phyloP scores from a whole-genome alignment of 1,284 basidiomycete genomes.

The Austroboletus sp. region DNA sequence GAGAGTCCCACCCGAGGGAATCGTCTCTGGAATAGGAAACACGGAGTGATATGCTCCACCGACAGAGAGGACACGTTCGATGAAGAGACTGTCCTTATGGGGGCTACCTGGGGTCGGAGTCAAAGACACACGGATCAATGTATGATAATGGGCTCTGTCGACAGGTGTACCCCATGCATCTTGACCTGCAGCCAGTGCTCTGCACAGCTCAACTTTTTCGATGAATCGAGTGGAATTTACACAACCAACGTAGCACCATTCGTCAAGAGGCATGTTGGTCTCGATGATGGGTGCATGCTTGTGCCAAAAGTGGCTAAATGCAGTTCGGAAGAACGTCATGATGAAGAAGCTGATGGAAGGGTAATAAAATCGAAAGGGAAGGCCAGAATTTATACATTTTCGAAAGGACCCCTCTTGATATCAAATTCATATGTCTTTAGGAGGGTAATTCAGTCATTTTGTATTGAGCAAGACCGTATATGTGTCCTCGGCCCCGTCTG shows the following conservation, averaged over 20 bases:
- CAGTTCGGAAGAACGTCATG: not conserved
- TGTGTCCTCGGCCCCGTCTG: no score
- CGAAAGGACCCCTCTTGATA: no score
- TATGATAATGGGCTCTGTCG: constrained; percentile 2
- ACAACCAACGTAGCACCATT: not conserved
- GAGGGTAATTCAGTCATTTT: no score
- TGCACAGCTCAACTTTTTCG: constrained; percentile 15
- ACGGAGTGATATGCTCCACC: constrained; percentile 9
- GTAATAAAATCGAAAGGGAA: no score
- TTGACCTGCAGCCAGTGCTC: not conserved
- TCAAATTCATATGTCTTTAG: no score
- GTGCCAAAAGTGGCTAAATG: not conserved
- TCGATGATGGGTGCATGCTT: constrained; percentile 3
- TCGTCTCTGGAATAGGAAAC: constrained; percentile 5
- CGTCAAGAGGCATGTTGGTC: constrained; percentile 3
- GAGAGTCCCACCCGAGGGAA: not conserved
- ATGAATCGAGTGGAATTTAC: constrained; percentile 3
- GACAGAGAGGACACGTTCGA: constrained; percentile 14
- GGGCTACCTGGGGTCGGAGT: not conserved
- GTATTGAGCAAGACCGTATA: no score
- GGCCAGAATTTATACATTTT: no score
- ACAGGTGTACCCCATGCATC: constrained; percentile 1
- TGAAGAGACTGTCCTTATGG: constrained; percentile 2
- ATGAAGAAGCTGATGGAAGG: no score
- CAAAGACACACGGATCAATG: constrained; percentile 6